These are phyloP conservation scores for Vinca minor DNA, from an alignment of 257 asterid genomes.

Conservation along the genomic window DNA sequence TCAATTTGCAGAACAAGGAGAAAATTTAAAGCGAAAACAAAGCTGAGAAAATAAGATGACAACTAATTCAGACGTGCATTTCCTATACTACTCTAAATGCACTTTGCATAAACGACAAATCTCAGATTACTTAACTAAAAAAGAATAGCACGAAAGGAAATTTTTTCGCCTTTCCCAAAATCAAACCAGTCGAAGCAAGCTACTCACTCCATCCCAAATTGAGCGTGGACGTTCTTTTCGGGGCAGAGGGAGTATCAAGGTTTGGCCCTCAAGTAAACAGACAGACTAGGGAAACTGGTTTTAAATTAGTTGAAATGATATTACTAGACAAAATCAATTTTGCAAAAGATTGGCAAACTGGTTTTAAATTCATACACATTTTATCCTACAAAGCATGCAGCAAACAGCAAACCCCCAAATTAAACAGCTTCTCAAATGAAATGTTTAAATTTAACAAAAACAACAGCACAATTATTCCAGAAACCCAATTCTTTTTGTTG, in stretches of 20 bases:
- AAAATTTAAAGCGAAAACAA: neutral
- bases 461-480: neutral
- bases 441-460: neutral
- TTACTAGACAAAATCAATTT: neutral
- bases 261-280: no score
- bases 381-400: conserved; percentile 4
- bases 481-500: neutral
- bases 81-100: neutral
- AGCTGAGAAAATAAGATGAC: neutral
- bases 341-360: neutral
- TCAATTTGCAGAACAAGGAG: neutral
- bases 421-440: neutral
- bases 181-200: neutral
- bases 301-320: neutral
- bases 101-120: neutral
- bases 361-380: no score
- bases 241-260: no score
- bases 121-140: neutral
- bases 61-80: neutral
- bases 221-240: no score
- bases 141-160: neutral
- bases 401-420: neutral
- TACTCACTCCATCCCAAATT: no score
- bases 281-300: no score
- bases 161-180: neutral